Evolutionary conservation across 257 asterid species (phyloP), one percentile per base, ranked within the genome.

Genomic region (Cordia subcordata): DNA sequence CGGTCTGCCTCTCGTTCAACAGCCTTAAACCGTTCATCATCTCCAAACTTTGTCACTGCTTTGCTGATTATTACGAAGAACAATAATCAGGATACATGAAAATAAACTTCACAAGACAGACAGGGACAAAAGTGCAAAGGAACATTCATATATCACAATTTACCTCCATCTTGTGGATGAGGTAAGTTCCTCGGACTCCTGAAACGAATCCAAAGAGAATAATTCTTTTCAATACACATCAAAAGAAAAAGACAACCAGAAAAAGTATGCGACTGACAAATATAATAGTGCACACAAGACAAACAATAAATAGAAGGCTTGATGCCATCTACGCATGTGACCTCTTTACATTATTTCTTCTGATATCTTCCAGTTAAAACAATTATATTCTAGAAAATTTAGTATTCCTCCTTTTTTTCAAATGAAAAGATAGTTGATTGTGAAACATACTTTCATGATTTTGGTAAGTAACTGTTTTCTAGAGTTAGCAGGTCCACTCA

Each of bases 101-200:
- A 15, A 15, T 8, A 49, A 12, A 16, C 15, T 4, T 10, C 57
- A 52, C 32, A 1, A 10, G 16, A 52, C 32, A 27, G 11, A 52
- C 18, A 12, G 8, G 13, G 5, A 13, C 33, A 52, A 52, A 11
- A 52, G n/a, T 2, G 16, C 2, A 42, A 42, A 42, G 47, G 10
- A 10, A 42, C 15, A 19, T 52, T 22, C 32, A 11, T n/a, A 3
- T 27, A n/a, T 22, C 57, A 19, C 8, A 52, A 52, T 14, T 56
- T 68, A 92, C 99, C 99, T 88, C 99, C 99, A 92, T 37, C 97
- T 84, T 4, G 82, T 92, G 22, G 94, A 81, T 59, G 99, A 86
- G 47, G 89, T 84, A 66, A 92, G 96, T 68, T 92, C 99, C 80
- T 85, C 78, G 40, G 89, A 84, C 75, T 88, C 99, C 99, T 92